A percentile compares a stretch with the other conserved stretches of the same genome.
Conservation (phyloP, 176 grass and related monocot genomes). For the Musa schizocarpa region DNA sequence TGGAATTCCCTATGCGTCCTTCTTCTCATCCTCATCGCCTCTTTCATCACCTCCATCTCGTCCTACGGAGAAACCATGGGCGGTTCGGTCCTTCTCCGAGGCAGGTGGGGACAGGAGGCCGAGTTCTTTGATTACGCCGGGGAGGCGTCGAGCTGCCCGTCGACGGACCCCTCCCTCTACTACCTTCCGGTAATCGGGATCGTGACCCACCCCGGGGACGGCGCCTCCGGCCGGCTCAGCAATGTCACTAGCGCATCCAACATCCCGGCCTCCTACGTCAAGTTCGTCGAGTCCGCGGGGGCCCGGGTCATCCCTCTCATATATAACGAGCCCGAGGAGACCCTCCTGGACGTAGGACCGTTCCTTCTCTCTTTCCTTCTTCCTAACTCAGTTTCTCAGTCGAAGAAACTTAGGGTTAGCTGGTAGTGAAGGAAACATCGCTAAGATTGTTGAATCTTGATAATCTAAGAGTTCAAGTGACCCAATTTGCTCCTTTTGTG, state of each 20-base stretch:
- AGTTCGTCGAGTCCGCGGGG: conserved; percentile 81
- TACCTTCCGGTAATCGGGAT: conserved; percentile 80
- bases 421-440: not conserved
- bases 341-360: conserved; percentile 36
- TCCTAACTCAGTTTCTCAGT: not conserved
- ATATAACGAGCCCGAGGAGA: conserved; percentile 84
- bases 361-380: not conserved
- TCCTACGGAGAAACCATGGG: not conserved
- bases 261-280: conserved; percentile 50
- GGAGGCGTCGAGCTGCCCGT: conserved; percentile 15
- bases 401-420: not conserved
- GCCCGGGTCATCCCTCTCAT: conserved; percentile 73
- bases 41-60: not conserved
- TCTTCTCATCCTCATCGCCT: not conserved
- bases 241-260: conserved; percentile 40
- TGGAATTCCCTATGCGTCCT: not conserved
- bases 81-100: conserved; percentile 6
- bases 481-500: not conserved
- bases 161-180: conserved; percentile 43
- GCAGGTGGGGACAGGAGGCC: conserved; percentile 4
- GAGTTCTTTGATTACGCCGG: not conserved
- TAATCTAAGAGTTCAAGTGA: no score
- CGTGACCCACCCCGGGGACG: conserved; percentile 78
- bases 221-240: conserved; percentile 44
- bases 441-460: no score